phyloP scores from a whole-genome alignment of 495 filamentous ascomycete genomes.

The Aspergillus steynii region DNA sequence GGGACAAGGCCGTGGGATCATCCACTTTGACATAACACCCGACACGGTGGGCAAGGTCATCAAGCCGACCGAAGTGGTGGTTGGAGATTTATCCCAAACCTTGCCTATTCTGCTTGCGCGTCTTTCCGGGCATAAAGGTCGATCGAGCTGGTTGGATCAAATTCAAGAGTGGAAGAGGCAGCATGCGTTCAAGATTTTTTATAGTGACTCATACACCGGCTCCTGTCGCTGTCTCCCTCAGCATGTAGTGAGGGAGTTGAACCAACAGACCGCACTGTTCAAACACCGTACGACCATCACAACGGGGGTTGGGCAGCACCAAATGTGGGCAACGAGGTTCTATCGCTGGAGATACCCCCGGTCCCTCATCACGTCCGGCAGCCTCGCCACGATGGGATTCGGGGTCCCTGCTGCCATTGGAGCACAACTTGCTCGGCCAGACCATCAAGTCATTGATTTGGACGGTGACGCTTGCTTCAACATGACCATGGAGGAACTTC shows the following conservation, averaged over 20 bases:
- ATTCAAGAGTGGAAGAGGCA: conserved; percentile 87
- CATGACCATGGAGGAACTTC: conserved; percentile 93
- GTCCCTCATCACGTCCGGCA: conserved; percentile 89
- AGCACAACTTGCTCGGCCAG: conserved; percentile 87
- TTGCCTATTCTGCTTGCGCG: conserved; percentile 69
- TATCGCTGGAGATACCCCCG: conserved; percentile 89
- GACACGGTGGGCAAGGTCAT: conserved; percentile 69
- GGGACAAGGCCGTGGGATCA: conserved; percentile 46
- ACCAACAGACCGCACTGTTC: conserved; percentile 66
- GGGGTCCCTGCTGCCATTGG: conserved; percentile 92
- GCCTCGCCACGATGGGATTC: conserved; percentile 93
- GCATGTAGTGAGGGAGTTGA: conserved; percentile 80
- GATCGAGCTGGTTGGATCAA: conserved; percentile 82
- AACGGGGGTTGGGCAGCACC: conserved; percentile 94
- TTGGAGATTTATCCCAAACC: conserved; percentile 65
- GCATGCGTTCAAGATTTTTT: conserved; percentile 75
- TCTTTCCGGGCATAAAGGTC: conserved; percentile 55
- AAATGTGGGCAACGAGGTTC: conserved; percentile 97
- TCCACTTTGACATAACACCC: conserved; percentile 67
- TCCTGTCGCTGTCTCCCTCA: conserved; percentile 65
- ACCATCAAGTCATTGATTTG: conserved; percentile 87
- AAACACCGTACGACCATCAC: conserved; percentile 84
- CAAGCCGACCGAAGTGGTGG: conserved; percentile 60
- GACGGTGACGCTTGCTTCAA: conserved; percentile 94
- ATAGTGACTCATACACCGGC: conserved; percentile 52